Base-by-base conservation (phyloP, 345 rosid genomes). In the Geranium rotundifolium region DNA sequence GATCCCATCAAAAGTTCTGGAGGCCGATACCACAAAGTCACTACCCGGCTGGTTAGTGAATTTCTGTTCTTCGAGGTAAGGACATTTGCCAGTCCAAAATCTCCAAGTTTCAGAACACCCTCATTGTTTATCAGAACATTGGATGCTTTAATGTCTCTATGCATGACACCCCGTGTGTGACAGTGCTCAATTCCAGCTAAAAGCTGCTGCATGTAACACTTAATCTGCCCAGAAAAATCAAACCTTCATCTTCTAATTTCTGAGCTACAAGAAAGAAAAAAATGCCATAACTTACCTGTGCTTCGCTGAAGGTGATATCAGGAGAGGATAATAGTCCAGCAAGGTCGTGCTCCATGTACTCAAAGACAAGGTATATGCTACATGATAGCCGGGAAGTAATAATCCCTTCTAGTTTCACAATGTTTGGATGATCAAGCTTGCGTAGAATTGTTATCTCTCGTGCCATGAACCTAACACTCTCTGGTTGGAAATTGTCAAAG, bases 1-100 rank as follows among this genome's bases (percentile, higher is more conserved):
- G 69, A 70, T 19, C 66, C 81, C 84, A 64, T 77, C 67, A 80
- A 62, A 61, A 75, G 80, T 72, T 80, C 84, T 0, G 84, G 81
- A 54, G 84, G 76, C 58, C 80, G 72, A 19, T 80, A 75, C 84
- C 84, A 77, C 3, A 77, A 70, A 19, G 84, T 80, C 58, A 80
- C 84, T 0, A 80, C 84, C 6, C 79, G 74, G 19, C 81, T 80
- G 29, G 81, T 80, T 54, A 80, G 62, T 15, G 74, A 65, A 46
- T 67, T 76, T 4, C 54, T 62, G 31, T 66, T 58, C 58, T 64
- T 68, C 7, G 70, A 68, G 30, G 60, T 59, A 13, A 59, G 72
- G 58, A 72, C 37, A 9, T 63, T 80, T 0, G 81, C 80, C 39
- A 80, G 66, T 14, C 84, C 78, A 57, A 80, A 80, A 46, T 80